Conservation (phyloP, 2,329 filamentous ascomycete genomes). For the Pseudopyricularia javanii region DNA sequence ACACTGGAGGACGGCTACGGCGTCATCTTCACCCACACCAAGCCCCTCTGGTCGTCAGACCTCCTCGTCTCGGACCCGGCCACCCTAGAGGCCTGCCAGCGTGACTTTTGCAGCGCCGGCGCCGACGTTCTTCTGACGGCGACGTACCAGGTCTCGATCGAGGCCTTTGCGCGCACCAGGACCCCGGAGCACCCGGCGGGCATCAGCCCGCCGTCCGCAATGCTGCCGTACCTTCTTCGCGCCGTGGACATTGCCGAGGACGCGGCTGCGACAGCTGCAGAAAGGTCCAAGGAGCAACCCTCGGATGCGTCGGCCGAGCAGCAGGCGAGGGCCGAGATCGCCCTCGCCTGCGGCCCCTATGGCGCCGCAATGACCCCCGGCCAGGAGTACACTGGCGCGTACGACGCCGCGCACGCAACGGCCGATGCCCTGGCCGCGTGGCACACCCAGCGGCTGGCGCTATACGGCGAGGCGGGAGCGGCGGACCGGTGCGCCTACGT, state of each 20-base stretch:
- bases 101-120: constrained; percentile 40
- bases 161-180: constrained; percentile 41
- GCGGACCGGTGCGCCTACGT: constrained; percentile 34
- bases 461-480: constrained; percentile 25
- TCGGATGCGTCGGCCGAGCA: not conserved
- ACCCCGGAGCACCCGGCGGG: constrained; percentile 28
- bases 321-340: constrained; percentile 23
- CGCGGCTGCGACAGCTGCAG: constrained; percentile 10
- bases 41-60: constrained; percentile 57
- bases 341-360: constrained; percentile 53
- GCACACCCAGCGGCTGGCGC: constrained; percentile 40
- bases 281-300: too few species aligned
- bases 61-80: constrained; percentile 41
- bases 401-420: constrained; percentile 35
- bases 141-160: constrained; percentile 51
- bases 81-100: constrained; percentile 41
- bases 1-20: constrained; percentile 47
- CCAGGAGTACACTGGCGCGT: constrained; percentile 52
- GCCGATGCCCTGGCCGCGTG: constrained; percentile 35
- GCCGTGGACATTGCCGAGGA: constrained; percentile 30
- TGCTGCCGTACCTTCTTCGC: constrained; percentile 27
- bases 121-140: constrained; percentile 54
- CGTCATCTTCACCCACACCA: constrained; percentile 35
- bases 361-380: constrained; percentile 55
- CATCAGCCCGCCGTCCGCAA: constrained; percentile 20